Evolutionary conservation across 1,284 basidiomycete species (phyloP).

Genomic region (Phenoliferia sp.): DNA sequence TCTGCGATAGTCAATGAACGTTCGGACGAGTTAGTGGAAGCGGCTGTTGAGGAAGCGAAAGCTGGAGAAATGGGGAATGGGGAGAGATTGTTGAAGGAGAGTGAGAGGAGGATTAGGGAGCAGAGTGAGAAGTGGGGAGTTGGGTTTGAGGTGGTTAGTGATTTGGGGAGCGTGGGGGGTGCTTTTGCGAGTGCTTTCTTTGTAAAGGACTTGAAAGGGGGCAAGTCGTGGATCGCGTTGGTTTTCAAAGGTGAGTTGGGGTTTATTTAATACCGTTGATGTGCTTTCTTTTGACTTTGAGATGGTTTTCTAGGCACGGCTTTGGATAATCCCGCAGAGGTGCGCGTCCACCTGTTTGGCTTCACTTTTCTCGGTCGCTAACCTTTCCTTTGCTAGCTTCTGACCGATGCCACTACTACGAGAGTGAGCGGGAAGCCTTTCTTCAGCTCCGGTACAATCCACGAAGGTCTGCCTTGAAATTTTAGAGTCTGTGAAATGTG

Average conservation of each 20-base stretch:
- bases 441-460: not conserved
- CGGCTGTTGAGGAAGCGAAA: too few species aligned
- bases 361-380: too few species aligned
- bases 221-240: not conserved
- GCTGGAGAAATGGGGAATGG: not conserved
- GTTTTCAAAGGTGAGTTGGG: not conserved
- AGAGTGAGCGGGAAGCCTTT: not conserved
- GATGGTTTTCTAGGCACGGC: too few species aligned
- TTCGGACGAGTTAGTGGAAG: too few species aligned
- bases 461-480: not conserved
- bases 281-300: too few species aligned
- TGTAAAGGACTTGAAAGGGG: not conserved
- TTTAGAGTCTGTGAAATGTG: too few species aligned
- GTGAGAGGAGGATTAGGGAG: not conserved
- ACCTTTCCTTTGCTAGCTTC: not conserved
- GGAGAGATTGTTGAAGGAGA: not conserved
- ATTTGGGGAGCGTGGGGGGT: not conserved
- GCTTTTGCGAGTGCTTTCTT: not conserved
- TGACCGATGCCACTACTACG: not conserved
- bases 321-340: too few species aligned
- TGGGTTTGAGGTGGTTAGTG: not conserved
- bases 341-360: too few species aligned
- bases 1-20: slow-evolving; percentile 23
- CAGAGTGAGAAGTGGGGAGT: not conserved
- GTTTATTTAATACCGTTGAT: too few species aligned